phyloP scores from a whole-genome alignment of 768 basidiomycete genomes.

The Clitopilus passeckerianus region DNA sequence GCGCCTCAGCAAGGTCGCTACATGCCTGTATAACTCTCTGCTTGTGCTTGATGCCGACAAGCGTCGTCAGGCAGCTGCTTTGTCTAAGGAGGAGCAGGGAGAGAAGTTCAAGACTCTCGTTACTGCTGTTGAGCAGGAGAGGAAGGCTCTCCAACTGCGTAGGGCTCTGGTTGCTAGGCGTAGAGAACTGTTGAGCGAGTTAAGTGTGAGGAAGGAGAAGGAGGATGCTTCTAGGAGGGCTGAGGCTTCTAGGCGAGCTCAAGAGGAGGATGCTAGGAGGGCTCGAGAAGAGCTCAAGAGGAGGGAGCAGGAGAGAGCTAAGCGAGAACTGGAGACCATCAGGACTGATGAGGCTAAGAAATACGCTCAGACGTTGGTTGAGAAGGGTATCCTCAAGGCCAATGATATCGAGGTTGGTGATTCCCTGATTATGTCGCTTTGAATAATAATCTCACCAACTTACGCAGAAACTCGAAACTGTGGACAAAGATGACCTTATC shows the following conservation, averaged over 20 bases:
- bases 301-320: slow-evolving; percentile 59
- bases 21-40: slow-evolving; percentile 69
- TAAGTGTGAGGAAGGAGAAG: slow-evolving; percentile 81
- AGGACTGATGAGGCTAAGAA: slow-evolving; percentile 82
- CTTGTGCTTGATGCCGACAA: slow-evolving; percentile 45
- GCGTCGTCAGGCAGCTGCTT: slow-evolving; percentile 25
- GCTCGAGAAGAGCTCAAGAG: slow-evolving; percentile 59
- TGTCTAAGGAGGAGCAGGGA: slow-evolving; percentile 51
- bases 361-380: slow-evolving; percentile 78
- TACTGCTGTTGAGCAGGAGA: slow-evolving; percentile 65
- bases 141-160: slow-evolving; percentile 70
- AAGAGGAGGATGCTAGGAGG: slow-evolving; percentile 62
- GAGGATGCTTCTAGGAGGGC: slow-evolving; percentile 80
- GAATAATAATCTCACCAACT: slow-evolving; percentile 3
- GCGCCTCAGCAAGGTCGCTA: slow-evolving; percentile 73
- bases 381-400: slow-evolving; percentile 63
- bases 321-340: slow-evolving; percentile 76
- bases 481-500: slow-evolving; percentile 85
- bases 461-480: slow-evolving; percentile 68
- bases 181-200: slow-evolving; percentile 78
- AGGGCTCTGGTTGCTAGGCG: slow-evolving; percentile 83
- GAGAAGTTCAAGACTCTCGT: slow-evolving; percentile 56
- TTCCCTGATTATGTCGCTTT: slow-evolving; percentile 5
- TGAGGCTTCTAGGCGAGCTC: slow-evolving; percentile 58
- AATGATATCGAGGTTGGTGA: slow-evolving; percentile 61